These are phyloP conservation scores for Alternaria dauci DNA, from an alignment of 2,329 filamentous ascomycete genomes.

Conservation along the genomic window DNA sequence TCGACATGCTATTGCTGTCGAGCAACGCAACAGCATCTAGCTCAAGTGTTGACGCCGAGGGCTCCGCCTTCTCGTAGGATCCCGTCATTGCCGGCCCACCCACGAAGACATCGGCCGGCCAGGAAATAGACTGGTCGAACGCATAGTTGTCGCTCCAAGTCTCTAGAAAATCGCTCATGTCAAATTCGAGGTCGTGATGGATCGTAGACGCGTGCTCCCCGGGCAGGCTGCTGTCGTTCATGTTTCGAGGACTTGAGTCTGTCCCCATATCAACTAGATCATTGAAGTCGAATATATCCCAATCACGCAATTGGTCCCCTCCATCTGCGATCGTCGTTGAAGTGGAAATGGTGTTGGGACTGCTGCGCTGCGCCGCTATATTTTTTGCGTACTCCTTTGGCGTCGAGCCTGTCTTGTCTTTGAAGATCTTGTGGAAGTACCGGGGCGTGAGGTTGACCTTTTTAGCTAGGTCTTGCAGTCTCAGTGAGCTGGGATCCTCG, in stretches of 20 bases:
- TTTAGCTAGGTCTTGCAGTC: slow-evolving; percentile 59
- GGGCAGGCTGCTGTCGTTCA: slow-evolving; percentile 12
- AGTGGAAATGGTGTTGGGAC: slow-evolving; percentile 9
- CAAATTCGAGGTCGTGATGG: slow-evolving; percentile 25
- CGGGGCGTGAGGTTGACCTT: slow-evolving; percentile 64
- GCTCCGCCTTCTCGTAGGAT: slow-evolving; percentile 4
- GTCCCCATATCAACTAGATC: slow-evolving; percentile 35
- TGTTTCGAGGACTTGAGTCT: slow-evolving; percentile 19
- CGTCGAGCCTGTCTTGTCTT: slow-evolving; percentile 62
- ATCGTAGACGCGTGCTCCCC: slow-evolving; percentile 18
- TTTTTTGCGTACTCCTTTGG: slow-evolving; percentile 55
- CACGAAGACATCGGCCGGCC: slow-evolving; percentile 3
- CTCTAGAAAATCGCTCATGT: slow-evolving; percentile 25
- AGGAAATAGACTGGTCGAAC: background rate
- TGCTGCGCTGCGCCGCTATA: slow-evolving; percentile 21
- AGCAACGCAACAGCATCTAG: slow-evolving; percentile 27
- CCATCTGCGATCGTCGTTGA: slow-evolving; percentile 9
- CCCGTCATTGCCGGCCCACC: background rate
- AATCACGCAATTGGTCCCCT: slow-evolving; percentile 19
- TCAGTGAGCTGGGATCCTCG: slow-evolving; percentile 35
- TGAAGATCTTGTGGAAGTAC: slow-evolving; percentile 68
- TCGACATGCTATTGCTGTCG: slow-evolving; percentile 4
- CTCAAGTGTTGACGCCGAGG: slow-evolving; percentile 26
- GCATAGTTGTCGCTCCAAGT: slow-evolving; percentile 20
- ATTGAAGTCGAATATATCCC: slow-evolving; percentile 38